Conservation (phyloP, 192 early-diverging fungal genomes). For the Coemansia sp. region DNA sequence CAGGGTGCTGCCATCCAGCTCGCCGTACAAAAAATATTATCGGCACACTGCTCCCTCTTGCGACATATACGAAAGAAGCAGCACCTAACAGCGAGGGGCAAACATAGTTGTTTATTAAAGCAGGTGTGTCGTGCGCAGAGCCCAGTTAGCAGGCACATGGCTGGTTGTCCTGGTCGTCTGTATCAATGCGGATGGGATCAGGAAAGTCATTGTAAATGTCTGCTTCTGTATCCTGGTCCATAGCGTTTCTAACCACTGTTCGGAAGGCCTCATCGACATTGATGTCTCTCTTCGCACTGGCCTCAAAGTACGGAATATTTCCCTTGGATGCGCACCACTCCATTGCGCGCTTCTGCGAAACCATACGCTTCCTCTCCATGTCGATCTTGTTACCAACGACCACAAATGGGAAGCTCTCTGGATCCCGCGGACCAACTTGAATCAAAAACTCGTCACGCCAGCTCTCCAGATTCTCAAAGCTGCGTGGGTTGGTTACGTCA, state of each 20-base stretch:
- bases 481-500: constrained; percentile 93
- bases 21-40: neutral
- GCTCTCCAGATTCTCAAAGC: constrained; percentile 93
- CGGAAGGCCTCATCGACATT: constrained; percentile 98
- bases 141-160: constrained; percentile 65
- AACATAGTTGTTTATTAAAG: neutral
- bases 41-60: neutral
- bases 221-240: constrained; percentile 86
- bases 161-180: constrained; percentile 63
- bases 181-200: constrained; percentile 87
- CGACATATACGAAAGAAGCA: neutral
- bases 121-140: neutral
- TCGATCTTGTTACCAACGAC: constrained; percentile 99
- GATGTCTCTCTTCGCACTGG: constrained; percentile 95
- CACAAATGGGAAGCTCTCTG: constrained; percentile 99
- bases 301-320: constrained; percentile 98
- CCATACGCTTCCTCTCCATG: constrained; percentile 85
- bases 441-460: constrained; percentile 99
- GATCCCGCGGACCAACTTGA: constrained; percentile 89
- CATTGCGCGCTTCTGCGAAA: constrained; percentile 93
- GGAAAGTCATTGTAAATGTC: constrained; percentile 70
- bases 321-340: constrained; percentile 96
- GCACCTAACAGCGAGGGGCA: neutral
- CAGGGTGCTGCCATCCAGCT: too few species aligned
- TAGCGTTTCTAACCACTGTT: constrained; percentile 90